These are phyloP conservation scores for Lactuca sativa DNA, from an alignment of 129 eudicot species.

Conservation along the genomic window DNA sequence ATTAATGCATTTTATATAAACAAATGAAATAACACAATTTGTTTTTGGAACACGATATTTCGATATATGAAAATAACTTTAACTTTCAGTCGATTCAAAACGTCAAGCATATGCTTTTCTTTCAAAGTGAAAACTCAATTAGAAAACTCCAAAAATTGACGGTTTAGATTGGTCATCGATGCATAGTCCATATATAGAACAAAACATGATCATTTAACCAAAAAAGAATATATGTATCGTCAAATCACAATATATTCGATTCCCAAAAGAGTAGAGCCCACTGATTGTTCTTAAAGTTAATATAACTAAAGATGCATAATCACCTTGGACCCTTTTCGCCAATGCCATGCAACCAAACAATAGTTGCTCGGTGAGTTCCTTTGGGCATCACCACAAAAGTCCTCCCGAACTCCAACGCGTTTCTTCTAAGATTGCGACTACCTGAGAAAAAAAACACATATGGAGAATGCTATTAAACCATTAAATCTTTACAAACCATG, in stretches of 20 bases:
- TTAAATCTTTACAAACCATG: background rate
- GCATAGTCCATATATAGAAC: background rate
- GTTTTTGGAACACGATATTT: background rate
- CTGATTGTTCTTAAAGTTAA: background rate
- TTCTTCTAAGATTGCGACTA: slow-evolving; percentile 43
- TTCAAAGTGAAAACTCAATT: background rate
- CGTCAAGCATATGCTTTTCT: background rate
- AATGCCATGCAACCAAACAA: slow-evolving; percentile 87
- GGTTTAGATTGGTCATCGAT: background rate
- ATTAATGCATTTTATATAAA: slow-evolving; percentile 4
- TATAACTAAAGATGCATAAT: slow-evolving; percentile 14
- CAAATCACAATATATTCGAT: slow-evolving; percentile 17
- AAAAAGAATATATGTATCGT: slow-evolving; percentile 2
- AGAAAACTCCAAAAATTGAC: background rate
- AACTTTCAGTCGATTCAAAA: background rate
- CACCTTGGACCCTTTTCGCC: slow-evolving; percentile 91
- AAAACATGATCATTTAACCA: background rate
- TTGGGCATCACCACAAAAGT: slow-evolving; percentile 89
- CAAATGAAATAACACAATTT: background rate
- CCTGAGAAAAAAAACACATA: slow-evolving; percentile 46
- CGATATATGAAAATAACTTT: background rate
- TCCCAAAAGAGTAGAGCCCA: slow-evolving; percentile 9
- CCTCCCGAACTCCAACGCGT: slow-evolving; percentile 66
- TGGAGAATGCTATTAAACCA: background rate
- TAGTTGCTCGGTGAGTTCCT: slow-evolving; percentile 77